A percentile compares a stretch with the other conserved stretches of the same genome.
These are phyloP conservation scores for Aspergillus persii DNA, from an alignment of 2,329 filamentous ascomycete genomes.

Conservation along the genomic window DNA sequence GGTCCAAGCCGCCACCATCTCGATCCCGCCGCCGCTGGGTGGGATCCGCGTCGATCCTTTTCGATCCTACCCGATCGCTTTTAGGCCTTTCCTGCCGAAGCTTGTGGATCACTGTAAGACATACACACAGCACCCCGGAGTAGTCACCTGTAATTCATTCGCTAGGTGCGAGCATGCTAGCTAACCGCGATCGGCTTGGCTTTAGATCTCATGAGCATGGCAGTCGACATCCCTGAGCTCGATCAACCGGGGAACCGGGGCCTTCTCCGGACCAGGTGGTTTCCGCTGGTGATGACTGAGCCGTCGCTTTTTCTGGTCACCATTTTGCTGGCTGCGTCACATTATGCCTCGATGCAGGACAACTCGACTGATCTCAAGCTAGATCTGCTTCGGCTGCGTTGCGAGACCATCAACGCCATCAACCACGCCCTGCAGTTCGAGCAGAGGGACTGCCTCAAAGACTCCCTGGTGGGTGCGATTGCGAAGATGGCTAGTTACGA, in stretches of 20 bases:
- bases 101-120: conserved; percentile 35
- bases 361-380: conserved; percentile 16
- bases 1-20: not conserved
- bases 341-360: conserved; percentile 35
- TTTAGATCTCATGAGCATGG: conserved; percentile 38
- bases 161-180: not conserved
- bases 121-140: not conserved
- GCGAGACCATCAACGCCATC: conserved; percentile 45
- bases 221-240: conserved; percentile 44
- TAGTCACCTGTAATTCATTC: not conserved
- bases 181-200: not conserved
- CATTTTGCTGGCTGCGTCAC: conserved; percentile 43
- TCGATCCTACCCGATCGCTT: conserved; percentile 37
- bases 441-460: conserved; percentile 29
- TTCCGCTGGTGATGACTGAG: conserved; percentile 44
- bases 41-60: conserved; percentile 30
- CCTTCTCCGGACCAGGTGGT: conserved; percentile 39
- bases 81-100: conserved; percentile 33
- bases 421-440: conserved; percentile 39
- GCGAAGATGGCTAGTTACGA: conserved; percentile 55
- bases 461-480: conserved; percentile 49
- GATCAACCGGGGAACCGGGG: conserved; percentile 34
- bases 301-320: conserved; percentile 41
- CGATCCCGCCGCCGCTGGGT: conserved; percentile 20
- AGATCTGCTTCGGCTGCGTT: conserved; percentile 44